Evolutionary conservation across 495 filamentous ascomycete species (phyloP).

Genomic region (Saxophila tyrrhenica): DNA sequence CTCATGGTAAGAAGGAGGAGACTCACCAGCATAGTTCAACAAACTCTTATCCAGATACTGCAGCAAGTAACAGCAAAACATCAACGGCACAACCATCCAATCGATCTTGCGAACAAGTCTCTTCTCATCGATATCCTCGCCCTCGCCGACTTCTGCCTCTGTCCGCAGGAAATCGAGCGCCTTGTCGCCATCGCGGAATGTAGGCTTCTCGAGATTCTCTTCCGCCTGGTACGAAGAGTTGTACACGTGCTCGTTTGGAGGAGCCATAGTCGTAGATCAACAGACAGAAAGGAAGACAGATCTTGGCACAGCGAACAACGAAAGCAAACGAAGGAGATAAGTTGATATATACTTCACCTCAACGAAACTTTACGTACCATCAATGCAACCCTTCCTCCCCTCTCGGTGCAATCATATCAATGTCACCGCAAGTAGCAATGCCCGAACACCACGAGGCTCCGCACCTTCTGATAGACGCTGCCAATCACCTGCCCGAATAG

Average conservation of each 20-base stretch:
- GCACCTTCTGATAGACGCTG: neutral
- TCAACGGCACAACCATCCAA: slow-evolving; percentile 19
- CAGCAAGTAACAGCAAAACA: slow-evolving; percentile 21
- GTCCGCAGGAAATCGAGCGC: slow-evolving; percentile 1
- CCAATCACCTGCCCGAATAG: neutral
- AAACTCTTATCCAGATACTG: slow-evolving; percentile 23
- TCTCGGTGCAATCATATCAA: no score
- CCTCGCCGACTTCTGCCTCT: slow-evolving; percentile 1
- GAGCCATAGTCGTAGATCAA: neutral
- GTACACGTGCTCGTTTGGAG: neutral
- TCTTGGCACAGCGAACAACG: no score
- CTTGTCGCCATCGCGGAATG: slow-evolving; percentile 1
- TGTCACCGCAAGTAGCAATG: no score
- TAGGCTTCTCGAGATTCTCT: neutral
- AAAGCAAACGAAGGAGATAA: no score
- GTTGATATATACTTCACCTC: no score
- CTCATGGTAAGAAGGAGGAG: no score
- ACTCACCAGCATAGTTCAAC: slow-evolving; percentile 11
- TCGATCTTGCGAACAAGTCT: slow-evolving; percentile 19
- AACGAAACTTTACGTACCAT: no score
- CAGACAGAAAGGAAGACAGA: no score
- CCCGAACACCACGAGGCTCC: neutral
- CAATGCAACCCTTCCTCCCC: no score
- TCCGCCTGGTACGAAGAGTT: neutral
- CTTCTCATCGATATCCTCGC: slow-evolving; percentile 7